Percentiles rank a stretch among this genome's conserved stretches.
Conservation (phyloP, 495 filamentous ascomycete genomes). For the Haplographium delicatum region DNA sequence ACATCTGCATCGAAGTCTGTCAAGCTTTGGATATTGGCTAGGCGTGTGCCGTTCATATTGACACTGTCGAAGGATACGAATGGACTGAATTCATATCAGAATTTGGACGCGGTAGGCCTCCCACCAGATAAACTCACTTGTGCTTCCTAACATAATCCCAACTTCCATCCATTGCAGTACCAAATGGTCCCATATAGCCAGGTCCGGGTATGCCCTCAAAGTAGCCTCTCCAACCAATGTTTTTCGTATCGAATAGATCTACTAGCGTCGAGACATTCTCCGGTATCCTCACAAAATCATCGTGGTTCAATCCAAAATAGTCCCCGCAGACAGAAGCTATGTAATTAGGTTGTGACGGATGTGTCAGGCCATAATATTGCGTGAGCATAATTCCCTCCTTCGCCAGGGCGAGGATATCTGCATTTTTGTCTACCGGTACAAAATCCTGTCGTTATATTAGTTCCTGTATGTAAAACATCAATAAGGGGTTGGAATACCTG, state of each 20-base stretch:
- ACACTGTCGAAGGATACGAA: slow-evolving; percentile 47
- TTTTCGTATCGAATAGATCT: slow-evolving; percentile 58
- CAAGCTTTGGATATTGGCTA: slow-evolving; percentile 57
- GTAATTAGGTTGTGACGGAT: slow-evolving; percentile 57
- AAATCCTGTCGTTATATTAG: slow-evolving; percentile 54
- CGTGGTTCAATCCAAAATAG: slow-evolving; percentile 64
- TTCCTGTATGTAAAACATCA: not conserved
- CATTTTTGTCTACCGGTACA: slow-evolving; percentile 41
- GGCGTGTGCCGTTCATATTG: slow-evolving; percentile 45
- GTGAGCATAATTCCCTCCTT: slow-evolving; percentile 58
- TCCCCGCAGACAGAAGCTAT: slow-evolving; percentile 58
- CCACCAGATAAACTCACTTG: too few relatives aligned
- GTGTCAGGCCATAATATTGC: slow-evolving; percentile 55
- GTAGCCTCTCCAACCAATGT: slow-evolving; percentile 62
- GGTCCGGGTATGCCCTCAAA: slow-evolving; percentile 62
- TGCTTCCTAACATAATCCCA: slow-evolving; percentile 70
- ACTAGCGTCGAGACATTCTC: slow-evolving; percentile 62
- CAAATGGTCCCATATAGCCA: slow-evolving; percentile 57
- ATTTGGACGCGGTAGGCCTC: too few relatives aligned
- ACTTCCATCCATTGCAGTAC: slow-evolving; percentile 36
- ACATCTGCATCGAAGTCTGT: slow-evolving; percentile 48
- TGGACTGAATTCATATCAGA: slow-evolving; percentile 32
- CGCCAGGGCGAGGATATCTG: slow-evolving; percentile 48
- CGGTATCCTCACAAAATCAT: slow-evolving; percentile 53
- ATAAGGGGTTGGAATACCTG: slow-evolving; percentile 10